Percentiles rank a stretch among this genome's conserved stretches.
Evolutionary conservation across 179 eudicot species (phyloP).

Genomic region (Monotropa hypopitys): DNA sequence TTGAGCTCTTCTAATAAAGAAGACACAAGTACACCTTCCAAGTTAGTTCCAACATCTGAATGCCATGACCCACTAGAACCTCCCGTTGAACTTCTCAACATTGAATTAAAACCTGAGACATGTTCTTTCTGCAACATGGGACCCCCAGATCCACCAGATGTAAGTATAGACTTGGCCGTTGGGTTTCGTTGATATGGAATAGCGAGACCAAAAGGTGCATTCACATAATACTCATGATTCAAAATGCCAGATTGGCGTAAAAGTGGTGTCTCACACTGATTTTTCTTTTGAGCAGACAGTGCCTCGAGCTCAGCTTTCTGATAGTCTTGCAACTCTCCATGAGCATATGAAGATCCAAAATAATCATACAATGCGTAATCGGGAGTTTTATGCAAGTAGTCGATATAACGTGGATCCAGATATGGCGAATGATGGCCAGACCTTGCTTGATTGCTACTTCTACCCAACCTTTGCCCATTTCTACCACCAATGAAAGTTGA

Average conservation of each 20-base stretch:
- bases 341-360: constrained; percentile 10
- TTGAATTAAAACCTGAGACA: constrained; percentile 11
- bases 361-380: constrained; percentile 15
- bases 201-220: constrained; percentile 14
- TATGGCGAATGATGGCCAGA: constrained; percentile 14
- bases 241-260: constrained; percentile 13
- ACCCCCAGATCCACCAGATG: constrained; percentile 13
- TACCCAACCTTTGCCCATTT: constrained; percentile 14
- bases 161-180: constrained; percentile 15
- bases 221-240: constrained; percentile 20
- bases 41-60: constrained; percentile 15
- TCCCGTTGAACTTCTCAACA: constrained; percentile 17
- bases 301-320: constrained; percentile 33
- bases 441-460: constrained; percentile 20
- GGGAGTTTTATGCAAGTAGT: constrained; percentile 16
- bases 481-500: constrained; percentile 11
- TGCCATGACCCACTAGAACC: constrained; percentile 16
- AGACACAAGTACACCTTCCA: constrained; percentile 21
- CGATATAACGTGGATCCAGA: constrained; percentile 17
- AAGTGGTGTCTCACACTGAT: constrained; percentile 18
- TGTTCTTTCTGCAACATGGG: constrained; percentile 16
- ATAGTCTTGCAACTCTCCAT: constrained; percentile 19
- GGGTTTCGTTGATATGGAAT: constrained; percentile 21
- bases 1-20: constrained; percentile 40
- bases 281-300: constrained; percentile 31